Evolutionary conservation across 164 flowering plant species (phyloP), one percentile per base, ranked within the genome.

Genomic region (Paratinospora sagittata): DNA sequence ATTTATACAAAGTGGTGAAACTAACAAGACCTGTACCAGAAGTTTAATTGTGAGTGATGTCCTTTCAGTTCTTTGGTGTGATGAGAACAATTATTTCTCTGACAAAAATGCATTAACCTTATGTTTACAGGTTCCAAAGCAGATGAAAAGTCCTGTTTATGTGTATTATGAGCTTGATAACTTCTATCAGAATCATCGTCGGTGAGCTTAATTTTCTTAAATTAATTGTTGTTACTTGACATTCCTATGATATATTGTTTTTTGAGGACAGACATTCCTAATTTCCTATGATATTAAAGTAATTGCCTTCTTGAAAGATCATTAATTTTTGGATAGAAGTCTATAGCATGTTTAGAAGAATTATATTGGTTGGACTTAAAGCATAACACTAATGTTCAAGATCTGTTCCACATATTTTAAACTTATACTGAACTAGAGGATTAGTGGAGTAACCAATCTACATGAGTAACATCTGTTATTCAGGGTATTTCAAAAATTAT

Each of bases 131-230:
- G 87, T 87, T 30, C 82, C 86, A 16, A 91, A 85, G 78, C 73
- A 65, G 30, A 89, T 91, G 93, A 83, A 80, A 72, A 72, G 81
- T 67, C 97, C 97, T 16, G 79, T 91, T 19, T 91, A 72, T 71
- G 73, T 91, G 47, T 91, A 91, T 75, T 91, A 91, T 68, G 84
- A 91, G 74, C 92, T 91, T 65, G 88, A 86, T 65, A 82, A 88
- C 75, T 91, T 86, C 79, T 89, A 88, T 73, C 97, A 91, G 80
- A 91, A 91, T 66, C 97, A 91, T 78, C 92, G 97, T 34, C 77
- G 97, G 97, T 90, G 81, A 12, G 77, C 68, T 36, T 12, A 23
- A n/a, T 52, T 57, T 47, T 8, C 60, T 39, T 61, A 55, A 24
- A 14, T 12, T 21, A 5, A 27, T 52, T 12, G 41, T 52, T 68